Percentiles rank a stretch among this genome's conserved stretches.
These are phyloP conservation scores for Colletotrichum cereale DNA, from an alignment of 2,329 filamentous ascomycete species.

Conservation along the genomic window DNA sequence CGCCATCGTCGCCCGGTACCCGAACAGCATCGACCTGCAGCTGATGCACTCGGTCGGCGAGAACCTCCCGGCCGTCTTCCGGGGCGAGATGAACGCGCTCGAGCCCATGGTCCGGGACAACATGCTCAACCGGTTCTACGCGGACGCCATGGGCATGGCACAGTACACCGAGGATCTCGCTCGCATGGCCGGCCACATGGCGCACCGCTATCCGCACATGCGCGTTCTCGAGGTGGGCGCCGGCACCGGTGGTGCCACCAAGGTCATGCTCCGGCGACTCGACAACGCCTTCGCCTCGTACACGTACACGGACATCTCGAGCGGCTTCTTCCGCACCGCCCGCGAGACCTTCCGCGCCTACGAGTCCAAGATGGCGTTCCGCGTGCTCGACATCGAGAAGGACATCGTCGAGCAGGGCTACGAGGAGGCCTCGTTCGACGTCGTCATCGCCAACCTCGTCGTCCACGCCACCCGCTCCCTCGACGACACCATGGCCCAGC, in stretches of 20 bases:
- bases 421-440: conserved; percentile 48
- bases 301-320: background rate
- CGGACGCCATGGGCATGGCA: conserved; percentile 47
- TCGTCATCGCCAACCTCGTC: conserved; percentile 53
- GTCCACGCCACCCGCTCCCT: conserved; percentile 51
- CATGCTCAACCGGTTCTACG: conserved; percentile 45
- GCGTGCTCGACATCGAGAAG: conserved; percentile 45
- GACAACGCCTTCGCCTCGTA: conserved; percentile 56
- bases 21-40: too few species aligned
- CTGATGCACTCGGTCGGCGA: too few species aligned
- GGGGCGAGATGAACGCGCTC: conserved; percentile 50
- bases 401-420: conserved; percentile 49
- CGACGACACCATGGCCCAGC: background rate
- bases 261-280: conserved; percentile 4
- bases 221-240: conserved; percentile 5
- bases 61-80: conserved; percentile 48
- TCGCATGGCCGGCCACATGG: background rate
- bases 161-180: background rate
- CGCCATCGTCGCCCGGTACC: too few species aligned
- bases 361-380: conserved; percentile 40
- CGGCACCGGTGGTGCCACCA: background rate
- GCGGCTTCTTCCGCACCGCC: background rate
- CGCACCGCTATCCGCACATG: background rate
- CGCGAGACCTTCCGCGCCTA: background rate
- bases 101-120: conserved; percentile 53